Evolutionary conservation across 129 eudicot genomes (phyloP), one percentile per base, ranked within the genome.

Genomic region (Pittosporum tobira): DNA sequence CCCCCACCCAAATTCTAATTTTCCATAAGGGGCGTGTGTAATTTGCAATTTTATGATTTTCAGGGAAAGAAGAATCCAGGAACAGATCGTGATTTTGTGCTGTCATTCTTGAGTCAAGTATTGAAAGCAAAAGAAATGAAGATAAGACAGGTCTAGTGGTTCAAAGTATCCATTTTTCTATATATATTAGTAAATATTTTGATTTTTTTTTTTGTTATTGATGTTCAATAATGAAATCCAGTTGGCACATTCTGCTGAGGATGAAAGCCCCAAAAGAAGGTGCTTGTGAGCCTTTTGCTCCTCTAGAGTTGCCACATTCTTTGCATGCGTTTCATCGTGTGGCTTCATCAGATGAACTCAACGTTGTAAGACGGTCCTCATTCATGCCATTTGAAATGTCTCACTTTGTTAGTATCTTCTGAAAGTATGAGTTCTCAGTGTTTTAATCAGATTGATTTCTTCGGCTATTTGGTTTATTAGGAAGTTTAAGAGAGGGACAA

Each of bases 11-110:
- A n/a, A n/a, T n/a, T 14, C 24, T 29, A 10, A 8, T 13, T 56
- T 28, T 16, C 23, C 0, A 38, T 37, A 62, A 43, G 51, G 1
- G 1, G 28, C 11, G 16, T 37, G 19, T 12, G 12, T 64, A 66
- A 71, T 65, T 42, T 62, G 34, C 53, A 63, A 48, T 74, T 54
- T 72, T 40, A 23, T 59, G 61, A 49, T 67, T 67, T 70, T n/a
- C 42, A 88, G 96, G 96, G 96, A 46, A 88, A 79, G 79, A 84
- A 61, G 59, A 88, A 88, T 74, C 96, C 96, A 55, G 95, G 80
- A 34, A 88, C 91, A 13, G 76, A 81, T 63, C 65, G 31, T 34
- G 79, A 67, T 48, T 66, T 91, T 34, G 94, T 88, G 48, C 74
- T 68, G 80, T 43, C 66, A 62, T 88, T 84, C 81, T 44, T 88